phyloP scores from a whole-genome alignment of 164 flowering plant species.

The Tetracentron sinense region DNA sequence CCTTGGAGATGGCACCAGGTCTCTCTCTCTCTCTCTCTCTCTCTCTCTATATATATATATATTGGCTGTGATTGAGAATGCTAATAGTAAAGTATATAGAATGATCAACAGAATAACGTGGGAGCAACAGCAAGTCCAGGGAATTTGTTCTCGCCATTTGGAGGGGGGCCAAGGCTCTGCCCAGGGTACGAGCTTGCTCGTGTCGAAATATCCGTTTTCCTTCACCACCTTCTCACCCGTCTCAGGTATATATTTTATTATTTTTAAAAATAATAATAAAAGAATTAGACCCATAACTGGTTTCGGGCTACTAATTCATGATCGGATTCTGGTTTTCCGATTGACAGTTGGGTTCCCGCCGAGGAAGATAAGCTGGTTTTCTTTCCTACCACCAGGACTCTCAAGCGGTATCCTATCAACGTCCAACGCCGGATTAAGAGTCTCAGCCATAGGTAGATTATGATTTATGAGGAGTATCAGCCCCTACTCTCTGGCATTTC shows the following conservation, averaged over 20 bases:
- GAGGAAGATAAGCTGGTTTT: constrained; percentile 88
- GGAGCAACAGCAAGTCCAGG: constrained; percentile 21
- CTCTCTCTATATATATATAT: too few species aligned
- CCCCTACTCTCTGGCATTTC: too few species aligned
- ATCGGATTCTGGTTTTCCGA: neutral
- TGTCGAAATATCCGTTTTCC: constrained; percentile 79
- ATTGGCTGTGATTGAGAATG: too few species aligned
- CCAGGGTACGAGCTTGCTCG: constrained; percentile 93
- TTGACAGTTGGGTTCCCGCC: constrained; percentile 71
- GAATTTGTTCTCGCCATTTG: constrained; percentile 72
- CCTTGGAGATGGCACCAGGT: constrained; percentile 99
- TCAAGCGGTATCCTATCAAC: constrained; percentile 74
- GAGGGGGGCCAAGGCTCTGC: constrained; percentile 90
- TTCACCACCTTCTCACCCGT: constrained; percentile 75
- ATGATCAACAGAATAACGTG: constrained; percentile 42
- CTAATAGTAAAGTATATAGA: too few species aligned
- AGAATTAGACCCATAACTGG: too few species aligned
- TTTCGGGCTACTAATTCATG: too few species aligned
- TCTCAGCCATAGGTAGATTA: too few species aligned
- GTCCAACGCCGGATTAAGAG: constrained; percentile 45
- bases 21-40: constrained; percentile 49
- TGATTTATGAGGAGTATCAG: too few species aligned
- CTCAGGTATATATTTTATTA: constrained; percentile 53
- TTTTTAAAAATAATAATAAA: too few species aligned
- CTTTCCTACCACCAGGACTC: constrained; percentile 92